phyloP scores from a whole-genome alignment of 2,329 filamentous ascomycete genomes.

The Karstenula rhodostoma region DNA sequence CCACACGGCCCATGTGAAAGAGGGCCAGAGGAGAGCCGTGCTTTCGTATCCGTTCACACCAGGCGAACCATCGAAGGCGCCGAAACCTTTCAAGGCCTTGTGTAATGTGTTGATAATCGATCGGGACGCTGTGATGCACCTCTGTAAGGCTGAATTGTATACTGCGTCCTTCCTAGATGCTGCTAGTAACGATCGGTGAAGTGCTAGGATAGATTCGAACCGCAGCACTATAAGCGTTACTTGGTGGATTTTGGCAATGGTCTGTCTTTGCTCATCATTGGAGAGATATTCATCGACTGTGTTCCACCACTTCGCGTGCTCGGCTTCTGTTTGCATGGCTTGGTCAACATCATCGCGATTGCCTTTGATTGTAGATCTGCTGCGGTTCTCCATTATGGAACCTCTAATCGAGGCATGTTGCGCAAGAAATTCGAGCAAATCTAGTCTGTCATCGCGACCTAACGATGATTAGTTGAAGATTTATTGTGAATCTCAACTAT shows the following conservation, averaged over 20 bases:
- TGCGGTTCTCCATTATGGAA: constrained; percentile 33
- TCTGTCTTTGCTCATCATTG: constrained; percentile 18
- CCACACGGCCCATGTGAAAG: constrained; percentile 38
- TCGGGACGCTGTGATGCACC: constrained; percentile 34
- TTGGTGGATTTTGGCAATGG: constrained; percentile 31
- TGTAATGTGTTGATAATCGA: constrained; percentile 36
- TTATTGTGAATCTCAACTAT: not conserved
- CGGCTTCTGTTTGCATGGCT: constrained; percentile 29
- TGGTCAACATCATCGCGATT: constrained; percentile 20
- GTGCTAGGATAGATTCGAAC: constrained; percentile 33
- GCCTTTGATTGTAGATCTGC: constrained; percentile 19
- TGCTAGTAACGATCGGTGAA: constrained; percentile 33
- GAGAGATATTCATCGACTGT: constrained; percentile 36
- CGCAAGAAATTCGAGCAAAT: constrained; percentile 33
- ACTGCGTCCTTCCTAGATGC: constrained; percentile 29
- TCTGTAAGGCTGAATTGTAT: constrained; percentile 33
- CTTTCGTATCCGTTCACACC: constrained; percentile 31
- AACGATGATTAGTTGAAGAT: not conserved
- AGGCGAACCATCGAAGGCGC: constrained; percentile 33
- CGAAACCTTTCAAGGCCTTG: constrained; percentile 32
- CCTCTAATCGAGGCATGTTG: constrained; percentile 32
- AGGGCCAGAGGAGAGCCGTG: constrained; percentile 34
- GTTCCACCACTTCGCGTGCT: constrained; percentile 39
- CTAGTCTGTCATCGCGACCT: constrained; percentile 27
- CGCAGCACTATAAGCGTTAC: constrained; percentile 34